Conservation (phyloP, 2,329 filamentous ascomycete species). For the Bipolaris cookei region DNA sequence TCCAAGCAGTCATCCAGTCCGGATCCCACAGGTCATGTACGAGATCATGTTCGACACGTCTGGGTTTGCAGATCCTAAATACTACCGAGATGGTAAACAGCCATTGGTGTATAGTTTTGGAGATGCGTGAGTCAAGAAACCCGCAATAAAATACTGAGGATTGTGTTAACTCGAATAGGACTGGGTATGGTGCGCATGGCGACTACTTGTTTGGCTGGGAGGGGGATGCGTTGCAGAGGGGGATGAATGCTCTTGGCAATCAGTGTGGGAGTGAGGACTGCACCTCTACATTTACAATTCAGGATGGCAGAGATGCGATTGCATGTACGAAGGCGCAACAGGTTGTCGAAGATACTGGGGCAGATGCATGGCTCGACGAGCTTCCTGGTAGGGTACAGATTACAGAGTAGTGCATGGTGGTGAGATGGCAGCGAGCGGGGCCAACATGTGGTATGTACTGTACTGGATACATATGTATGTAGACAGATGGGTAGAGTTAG, state of each 20-base stretch:
- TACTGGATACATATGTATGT: too few species aligned
- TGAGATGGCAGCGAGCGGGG: background rate
- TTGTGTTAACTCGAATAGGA: slow-evolving; percentile 20
- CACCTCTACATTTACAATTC: slow-evolving; percentile 33
- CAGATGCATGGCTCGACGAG: slow-evolving; percentile 23
- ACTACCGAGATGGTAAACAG: slow-evolving; percentile 37
- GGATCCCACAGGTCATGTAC: slow-evolving; percentile 56
- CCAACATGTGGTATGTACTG: too few species aligned
- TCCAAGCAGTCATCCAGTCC: slow-evolving; percentile 52
- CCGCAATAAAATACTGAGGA: background rate
- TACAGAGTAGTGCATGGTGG: slow-evolving; percentile 1
- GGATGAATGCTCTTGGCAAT: slow-evolving; percentile 36
- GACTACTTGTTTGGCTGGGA: slow-evolving; percentile 41
- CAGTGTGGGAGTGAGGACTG: slow-evolving; percentile 30
- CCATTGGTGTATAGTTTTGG: slow-evolving; percentile 43
- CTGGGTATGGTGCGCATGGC: slow-evolving; percentile 36
- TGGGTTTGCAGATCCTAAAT: slow-evolving; percentile 36
- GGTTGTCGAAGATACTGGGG: slow-evolving; percentile 35
- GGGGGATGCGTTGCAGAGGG: slow-evolving; percentile 38
- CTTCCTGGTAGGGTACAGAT: slow-evolving; percentile 31
- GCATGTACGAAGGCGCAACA: slow-evolving; percentile 37
- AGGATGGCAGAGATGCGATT: slow-evolving; percentile 39
- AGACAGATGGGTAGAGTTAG: too few species aligned
- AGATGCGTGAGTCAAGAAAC: slow-evolving; percentile 32
- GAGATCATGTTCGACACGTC: slow-evolving; percentile 56